Evolutionary conservation across 306 rosid genomes (phyloP), one percentile per base, ranked within the genome.

Genomic region (Glycyrrhiza uralensis): DNA sequence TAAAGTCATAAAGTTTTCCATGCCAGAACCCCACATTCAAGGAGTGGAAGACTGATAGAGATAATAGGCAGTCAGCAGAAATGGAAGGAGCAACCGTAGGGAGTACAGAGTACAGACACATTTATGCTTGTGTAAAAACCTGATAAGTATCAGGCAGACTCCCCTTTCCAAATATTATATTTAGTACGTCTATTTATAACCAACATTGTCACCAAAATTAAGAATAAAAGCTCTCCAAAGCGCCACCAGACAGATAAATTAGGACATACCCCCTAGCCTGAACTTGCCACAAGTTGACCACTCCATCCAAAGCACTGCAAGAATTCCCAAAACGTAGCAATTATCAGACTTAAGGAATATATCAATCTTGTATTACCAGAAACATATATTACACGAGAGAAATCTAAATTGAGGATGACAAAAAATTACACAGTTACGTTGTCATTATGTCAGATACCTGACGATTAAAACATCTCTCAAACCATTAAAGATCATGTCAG

Each of bases 301-400:
- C 41, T 79, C 96, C 97, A 85, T 94, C 99, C 90, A 94, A 83
- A 52, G 99, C 93, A 83, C 99, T 94, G 96, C 80, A 89, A 74
- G 62, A 65, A 83, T 76, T 76, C 68, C 73, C 65, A 87, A 80
- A 32, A 59, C 57, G 22, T 54, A 59, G 23, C 69, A 69, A 44
- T 24, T 49, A 68, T 80, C 75, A 85, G 82, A 57, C 55, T 67
- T 18, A 33, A 49, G 57, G 26, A 52, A 66, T 55, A 69, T 71
- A 60, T 35, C 41, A 28, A 47, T 63, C 14, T 36, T 22, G 23
- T 59, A 54, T 75, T 3, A 68, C 39, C 46, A 62, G 39, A 46
- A 61, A 46, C 7, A 61, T 69, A 61, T 42, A 20, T 68, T 63
- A 41, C 51, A 19, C 11, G 50, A 54, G 70, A 62, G 10, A n/a